A percentile compares a stretch with the other conserved stretches of the same genome.
Evolutionary conservation across 208 protist genomes (phyloP).

Genomic region (Endotrypanum monterogeii): DNA sequence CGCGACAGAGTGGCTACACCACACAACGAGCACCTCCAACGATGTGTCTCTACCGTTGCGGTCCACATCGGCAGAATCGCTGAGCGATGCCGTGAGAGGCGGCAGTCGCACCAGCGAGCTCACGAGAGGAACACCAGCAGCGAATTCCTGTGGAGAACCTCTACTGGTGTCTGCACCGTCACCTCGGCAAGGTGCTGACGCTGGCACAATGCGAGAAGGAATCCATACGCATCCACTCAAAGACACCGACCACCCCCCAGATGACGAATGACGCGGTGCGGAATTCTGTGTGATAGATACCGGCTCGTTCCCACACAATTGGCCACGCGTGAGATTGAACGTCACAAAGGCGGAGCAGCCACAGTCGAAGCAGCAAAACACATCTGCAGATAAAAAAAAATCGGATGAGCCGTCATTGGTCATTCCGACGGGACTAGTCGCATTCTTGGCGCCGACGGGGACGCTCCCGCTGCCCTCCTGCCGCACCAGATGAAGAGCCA

Average conservation of each 20-base stretch:
- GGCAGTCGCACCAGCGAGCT: constrained; percentile 6
- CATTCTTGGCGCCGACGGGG: not conserved
- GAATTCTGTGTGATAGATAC: not conserved
- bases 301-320: not conserved
- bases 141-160: not conserved
- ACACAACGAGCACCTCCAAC: constrained; percentile 12
- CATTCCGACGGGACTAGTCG: not conserved
- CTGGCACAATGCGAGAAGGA: not conserved
- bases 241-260: constrained; percentile 1
- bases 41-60: not conserved
- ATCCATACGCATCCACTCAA: constrained; percentile 3
- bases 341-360: constrained; percentile 27
- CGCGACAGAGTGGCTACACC: constrained; percentile 3
- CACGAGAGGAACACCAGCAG: constrained; percentile 4
- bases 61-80: not conserved
- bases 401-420: not conserved
- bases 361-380: constrained; percentile 22
- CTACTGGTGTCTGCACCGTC: not conserved
- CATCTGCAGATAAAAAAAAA: not conserved
- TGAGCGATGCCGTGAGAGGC: not conserved
- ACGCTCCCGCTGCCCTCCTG: not conserved
- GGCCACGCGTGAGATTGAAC: constrained; percentile 2
- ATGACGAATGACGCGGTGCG: not conserved
- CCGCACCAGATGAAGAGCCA: constrained; percentile 5
- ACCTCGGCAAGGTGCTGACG: not conserved